Percentiles rank a stretch among this genome's conserved stretches.
Evolutionary conservation across 2,329 filamentous ascomycete genomes (phyloP).

Genomic region (Blastomyces emzantsi): DNA sequence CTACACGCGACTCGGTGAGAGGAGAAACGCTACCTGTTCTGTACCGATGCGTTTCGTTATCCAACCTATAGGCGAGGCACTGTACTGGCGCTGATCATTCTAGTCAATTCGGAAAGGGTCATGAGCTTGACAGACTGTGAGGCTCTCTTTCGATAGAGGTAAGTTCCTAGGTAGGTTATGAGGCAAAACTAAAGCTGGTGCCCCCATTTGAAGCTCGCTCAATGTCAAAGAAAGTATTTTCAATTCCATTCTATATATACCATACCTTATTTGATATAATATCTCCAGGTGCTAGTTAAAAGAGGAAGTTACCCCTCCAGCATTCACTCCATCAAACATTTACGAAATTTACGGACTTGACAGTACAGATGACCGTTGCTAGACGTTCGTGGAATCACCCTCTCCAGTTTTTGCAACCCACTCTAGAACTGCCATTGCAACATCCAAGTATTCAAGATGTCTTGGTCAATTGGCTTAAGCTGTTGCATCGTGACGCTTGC

Average conservation of each 20-base stretch:
- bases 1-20: no score
- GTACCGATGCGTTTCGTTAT: no score
- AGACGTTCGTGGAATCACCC: not conserved
- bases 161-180: not conserved
- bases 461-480: conserved; percentile 35
- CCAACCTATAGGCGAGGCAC: no score
- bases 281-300: not conserved
- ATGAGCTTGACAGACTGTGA: no score
- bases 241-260: not conserved
- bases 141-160: not conserved
- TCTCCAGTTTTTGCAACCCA: not conserved
- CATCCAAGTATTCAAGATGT: conserved; percentile 38
- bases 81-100: no score
- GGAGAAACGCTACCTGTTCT: no score
- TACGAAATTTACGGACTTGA: not conserved
- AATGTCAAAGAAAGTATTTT: not conserved
- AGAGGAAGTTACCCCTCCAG: not conserved
- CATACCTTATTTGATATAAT: not conserved
- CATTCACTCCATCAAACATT: not conserved
- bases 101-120: no score
- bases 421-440: conserved; percentile 8
- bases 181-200: not conserved
- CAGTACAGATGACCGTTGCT: not conserved
- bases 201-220: no score
- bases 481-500: conserved; percentile 38